Evolutionary conservation across 2,329 filamentous ascomycete species (phyloP).

Genomic region (Fusarium sulawesiense): DNA sequence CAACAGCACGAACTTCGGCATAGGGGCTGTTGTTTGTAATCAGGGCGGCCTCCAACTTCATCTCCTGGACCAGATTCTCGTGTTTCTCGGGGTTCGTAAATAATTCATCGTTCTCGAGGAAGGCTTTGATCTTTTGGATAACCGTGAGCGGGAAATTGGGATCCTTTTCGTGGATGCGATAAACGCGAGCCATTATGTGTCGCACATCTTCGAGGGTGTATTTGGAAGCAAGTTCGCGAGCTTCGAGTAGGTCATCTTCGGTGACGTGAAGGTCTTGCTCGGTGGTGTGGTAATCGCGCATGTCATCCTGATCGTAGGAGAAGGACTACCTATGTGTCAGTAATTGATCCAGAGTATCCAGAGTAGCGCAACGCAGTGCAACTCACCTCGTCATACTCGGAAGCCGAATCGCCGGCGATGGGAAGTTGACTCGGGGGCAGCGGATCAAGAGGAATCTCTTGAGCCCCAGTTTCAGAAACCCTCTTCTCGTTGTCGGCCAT

Average conservation of each 20-base stretch:
- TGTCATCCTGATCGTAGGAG: constrained; percentile 54
- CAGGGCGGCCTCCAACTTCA: constrained; percentile 66
- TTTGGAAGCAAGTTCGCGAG: constrained; percentile 57
- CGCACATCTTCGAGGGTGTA: constrained; percentile 58
- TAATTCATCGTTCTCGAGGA: constrained; percentile 58
- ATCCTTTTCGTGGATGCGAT: constrained; percentile 56
- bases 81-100: constrained; percentile 60
- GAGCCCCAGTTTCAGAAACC: constrained; percentile 31
- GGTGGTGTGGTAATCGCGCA: constrained; percentile 47
- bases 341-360: constrained; percentile 1
- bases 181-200: constrained; percentile 56
- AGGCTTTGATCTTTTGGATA: constrained; percentile 55
- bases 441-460: constrained; percentile 34
- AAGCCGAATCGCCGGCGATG: constrained; percentile 37
- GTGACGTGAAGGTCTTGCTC: constrained; percentile 59
- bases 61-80: constrained; percentile 61
- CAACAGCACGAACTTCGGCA: constrained; percentile 66
- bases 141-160: constrained; percentile 57
- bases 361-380: not conserved
- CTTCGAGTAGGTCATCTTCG: constrained; percentile 59
- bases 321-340: constrained; percentile 43
- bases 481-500: constrained; percentile 50
- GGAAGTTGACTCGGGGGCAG: constrained; percentile 32
- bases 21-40: constrained; percentile 68
- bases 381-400: constrained; percentile 46